These are phyloP conservation scores for Collybia sp. DNA, from an alignment of 768 basidiomycete species.

Conservation along the genomic window DNA sequence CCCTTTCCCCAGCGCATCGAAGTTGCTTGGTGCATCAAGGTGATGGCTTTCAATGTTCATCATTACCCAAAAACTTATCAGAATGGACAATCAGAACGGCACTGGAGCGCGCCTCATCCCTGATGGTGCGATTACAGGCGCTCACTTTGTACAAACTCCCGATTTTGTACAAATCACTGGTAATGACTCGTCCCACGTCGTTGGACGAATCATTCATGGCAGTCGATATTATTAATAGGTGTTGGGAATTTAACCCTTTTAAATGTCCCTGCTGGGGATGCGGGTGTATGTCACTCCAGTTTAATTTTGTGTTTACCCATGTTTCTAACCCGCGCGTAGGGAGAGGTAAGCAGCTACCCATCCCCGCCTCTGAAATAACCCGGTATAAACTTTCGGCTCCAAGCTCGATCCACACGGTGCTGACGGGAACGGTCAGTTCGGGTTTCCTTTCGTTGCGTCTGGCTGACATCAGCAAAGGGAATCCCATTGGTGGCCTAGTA, in stretches of 20 bases:
- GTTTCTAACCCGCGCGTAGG: constrained; percentile 4
- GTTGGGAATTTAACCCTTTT: constrained; percentile 61
- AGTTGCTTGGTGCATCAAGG: constrained; percentile 40
- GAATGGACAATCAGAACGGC: constrained; percentile 34
- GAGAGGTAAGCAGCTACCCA: constrained; percentile 1
- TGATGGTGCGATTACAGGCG: constrained; percentile 62
- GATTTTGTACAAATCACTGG: constrained; percentile 73
- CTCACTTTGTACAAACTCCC: constrained; percentile 69
- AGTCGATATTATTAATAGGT: constrained; percentile 25
- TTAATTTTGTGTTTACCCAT: constrained; percentile 5
- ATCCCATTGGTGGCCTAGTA: constrained; percentile 65
- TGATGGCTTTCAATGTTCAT: constrained; percentile 5
- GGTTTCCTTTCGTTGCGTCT: not conserved
- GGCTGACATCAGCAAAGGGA: constrained; percentile 25
- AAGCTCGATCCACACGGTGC: constrained; percentile 71
- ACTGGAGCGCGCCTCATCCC: constrained; percentile 69
- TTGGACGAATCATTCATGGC: not conserved
- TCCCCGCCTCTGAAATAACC: not conserved
- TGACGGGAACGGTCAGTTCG: constrained; percentile 41
- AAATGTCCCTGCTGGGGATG: constrained; percentile 58
- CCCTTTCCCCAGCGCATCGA: constrained; percentile 28
- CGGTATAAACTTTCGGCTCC: not conserved
- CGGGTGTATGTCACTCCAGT: constrained; percentile 31
- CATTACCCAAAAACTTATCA: constrained; percentile 2
- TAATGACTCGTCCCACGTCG: constrained; percentile 9